Evolutionary conservation across 805 yeast genomes (phyloP).

Genomic region (Saccharomycopsis selenospora): DNA sequence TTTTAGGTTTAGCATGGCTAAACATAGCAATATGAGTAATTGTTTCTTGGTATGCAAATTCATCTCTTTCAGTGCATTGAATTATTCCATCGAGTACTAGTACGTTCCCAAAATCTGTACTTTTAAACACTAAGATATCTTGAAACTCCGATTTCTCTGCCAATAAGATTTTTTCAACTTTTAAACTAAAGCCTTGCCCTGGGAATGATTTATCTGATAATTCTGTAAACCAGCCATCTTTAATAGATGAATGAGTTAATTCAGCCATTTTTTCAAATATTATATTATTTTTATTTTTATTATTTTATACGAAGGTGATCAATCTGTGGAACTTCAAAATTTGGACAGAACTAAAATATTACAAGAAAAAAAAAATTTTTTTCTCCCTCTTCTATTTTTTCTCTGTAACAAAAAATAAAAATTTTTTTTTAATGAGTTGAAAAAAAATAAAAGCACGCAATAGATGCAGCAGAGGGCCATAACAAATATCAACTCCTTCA

Average conservation of each 20-base stretch:
- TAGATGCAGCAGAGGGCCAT: too few relatives aligned
- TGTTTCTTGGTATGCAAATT: conserved; percentile 86
- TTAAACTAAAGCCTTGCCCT: conserved; percentile 74
- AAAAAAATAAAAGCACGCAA: too few relatives aligned
- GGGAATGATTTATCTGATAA: conserved; percentile 57
- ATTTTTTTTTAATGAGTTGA: too few relatives aligned
- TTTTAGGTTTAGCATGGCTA: conserved; percentile 67
- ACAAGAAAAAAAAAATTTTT: too few relatives aligned
- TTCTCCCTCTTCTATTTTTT: too few relatives aligned
- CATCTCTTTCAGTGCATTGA: conserved; percentile 89
- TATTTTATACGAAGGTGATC: too few relatives aligned
- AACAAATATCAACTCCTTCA: too few relatives aligned
- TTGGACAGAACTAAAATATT: too few relatives aligned
- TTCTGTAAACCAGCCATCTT: conserved; percentile 67
- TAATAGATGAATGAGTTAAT: not conserved
- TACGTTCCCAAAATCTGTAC: conserved; percentile 76
- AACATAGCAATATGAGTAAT: conserved; percentile 77
- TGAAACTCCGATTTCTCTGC: conserved; percentile 66
- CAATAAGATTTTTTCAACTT: conserved; percentile 58
- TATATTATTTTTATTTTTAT: too few relatives aligned
- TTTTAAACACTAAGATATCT: conserved; percentile 73
- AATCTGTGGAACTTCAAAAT: too few relatives aligned
- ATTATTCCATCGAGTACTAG: conserved; percentile 83
- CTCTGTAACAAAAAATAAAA: too few relatives aligned
- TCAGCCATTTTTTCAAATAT: too few relatives aligned